Evolutionary conservation across 23 red algal species (phyloP), one percentile per base, ranked within the genome.

Genomic region (Gracilaria gracilis): DNA sequence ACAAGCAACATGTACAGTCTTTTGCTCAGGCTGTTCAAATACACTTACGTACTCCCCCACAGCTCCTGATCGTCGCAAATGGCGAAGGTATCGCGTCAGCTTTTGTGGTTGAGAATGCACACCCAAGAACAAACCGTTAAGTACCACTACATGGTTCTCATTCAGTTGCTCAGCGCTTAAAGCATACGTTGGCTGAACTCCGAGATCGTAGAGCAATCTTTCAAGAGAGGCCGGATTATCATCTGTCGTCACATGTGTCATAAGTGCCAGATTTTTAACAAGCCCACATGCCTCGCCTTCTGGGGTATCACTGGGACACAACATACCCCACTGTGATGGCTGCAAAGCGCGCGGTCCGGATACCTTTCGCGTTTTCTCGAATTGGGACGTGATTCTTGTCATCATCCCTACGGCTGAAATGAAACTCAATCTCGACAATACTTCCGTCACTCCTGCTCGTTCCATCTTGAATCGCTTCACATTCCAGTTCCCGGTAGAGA

Each of bases 361-460:
- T 31, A 99, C 93, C 79, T 99, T 99, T 65, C 97, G 78, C 42
- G 97, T 99, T 79, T 99, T 99, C 62, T 99, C 97, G 81, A 99
- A 99, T 83, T 99, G 97, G 8, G 97, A 99, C 27, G 94, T 96
- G 62, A 99, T 93, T 46, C 97, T 82, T 50, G 93, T 99, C 97
- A 99, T 99, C 97, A 99, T 99, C 38, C 97, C 97, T 7, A 99
- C 58, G 32, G 94, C 97, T 16, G 97, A 84, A 42, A 99, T 94
- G 65, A 95, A 99, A 47, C 88, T 94, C 34, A 99, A 87, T 39
- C 97, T 59, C 35, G 93, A 95, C 29, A 99, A 78, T 20, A 99
- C 97, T 76, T 99, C 91, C 21, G 97, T 99, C 20, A 99, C 93
- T 29, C 97, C 97, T 29, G 93, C 82, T 12, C 97, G 97, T 72